Evolutionary conservation across 176 grass and related monocot genomes (phyloP), one percentile per base, ranked within the genome.

Genomic region (Eleusine indica): DNA sequence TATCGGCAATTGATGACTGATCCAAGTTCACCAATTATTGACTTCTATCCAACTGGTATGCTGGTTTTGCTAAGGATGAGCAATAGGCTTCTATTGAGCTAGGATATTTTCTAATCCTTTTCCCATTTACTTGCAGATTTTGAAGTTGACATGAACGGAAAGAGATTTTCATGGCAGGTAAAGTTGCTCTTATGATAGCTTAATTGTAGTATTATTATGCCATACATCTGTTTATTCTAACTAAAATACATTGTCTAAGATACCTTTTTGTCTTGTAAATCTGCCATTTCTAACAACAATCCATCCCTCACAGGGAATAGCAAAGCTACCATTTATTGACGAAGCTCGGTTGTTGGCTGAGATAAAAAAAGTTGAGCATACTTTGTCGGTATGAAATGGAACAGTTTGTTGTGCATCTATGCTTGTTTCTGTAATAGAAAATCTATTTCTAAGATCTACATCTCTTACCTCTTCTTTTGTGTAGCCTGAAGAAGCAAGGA

Each of bases 71-170:
- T 57, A 57, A 30, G 61, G 42, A 72, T 39, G 22, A 14, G 6
- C 25, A 74, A 22, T 81, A 30, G 14, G 62, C n/a, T 52, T 71
- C 32, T 18, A 4, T 80, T 90, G 30, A 41, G 60, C 51, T 75
- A 53, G 46, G 7, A 11, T 52, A 37, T 64, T 71, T 5, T 38
- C 56, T 85, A 39, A 83, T 68, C 11, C 43, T 19, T 75, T 38
- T n/a, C 29, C 29, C 47, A 63, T 82, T 76, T 72, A 48, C 68
- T 80, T 74, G 37, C 77, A 99, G 96, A 99, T 96, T 99, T 99
- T 70, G 96, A 96, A 74, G 96, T 99, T 65, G 96, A 99, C 89
- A 99, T 99, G 96, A 99, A 96, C 83, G 96, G 96, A 49, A 99
- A 99, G 79, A 90, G 96, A 84, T 99, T 75, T 75, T 88, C 96